Percentiles rank a stretch among this genome's conserved stretches.
phyloP scores from a whole-genome alignment of 306 rosid genomes.

The Medicago lupulina region DNA sequence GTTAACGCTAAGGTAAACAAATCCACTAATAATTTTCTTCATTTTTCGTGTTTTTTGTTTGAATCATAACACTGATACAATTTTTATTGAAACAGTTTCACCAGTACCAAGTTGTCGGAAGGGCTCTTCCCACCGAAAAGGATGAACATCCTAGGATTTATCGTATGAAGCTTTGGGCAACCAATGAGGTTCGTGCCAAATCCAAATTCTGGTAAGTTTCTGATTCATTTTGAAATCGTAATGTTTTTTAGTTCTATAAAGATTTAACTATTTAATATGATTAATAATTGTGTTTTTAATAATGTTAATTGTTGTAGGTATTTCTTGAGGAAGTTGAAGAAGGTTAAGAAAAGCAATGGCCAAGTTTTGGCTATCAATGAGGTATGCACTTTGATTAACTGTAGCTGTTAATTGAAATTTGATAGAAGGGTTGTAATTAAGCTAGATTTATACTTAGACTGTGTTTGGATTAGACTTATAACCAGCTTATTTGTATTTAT shows the following conservation, averaged over 20 bases:
- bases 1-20: constrained; percentile 45
- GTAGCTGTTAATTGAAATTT: neutral
- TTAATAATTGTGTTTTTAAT: neutral
- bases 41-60: neutral
- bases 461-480: neutral
- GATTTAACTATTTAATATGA: no score
- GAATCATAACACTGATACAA: neutral
- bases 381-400: constrained; percentile 45
- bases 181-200: constrained; percentile 87
- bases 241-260: neutral
- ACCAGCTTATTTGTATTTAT: neutral
- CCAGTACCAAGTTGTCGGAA: constrained; percentile 87
- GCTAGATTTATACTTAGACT: neutral
- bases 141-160: constrained; percentile 84
- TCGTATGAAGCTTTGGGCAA: constrained; percentile 88
- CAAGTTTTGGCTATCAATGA: constrained; percentile 82
- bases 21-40: neutral
- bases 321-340: constrained; percentile 81
- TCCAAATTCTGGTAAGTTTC: constrained; percentile 75
- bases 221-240: neutral
- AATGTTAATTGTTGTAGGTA: constrained; percentile 51
- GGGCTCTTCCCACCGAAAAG: constrained; percentile 70
- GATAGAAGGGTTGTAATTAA: no score
- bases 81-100: constrained; percentile 59
- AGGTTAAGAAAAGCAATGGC: constrained; percentile 85